Base-by-base conservation (phyloP, 768 basidiomycete species). In the Suillus bovinus region DNA sequence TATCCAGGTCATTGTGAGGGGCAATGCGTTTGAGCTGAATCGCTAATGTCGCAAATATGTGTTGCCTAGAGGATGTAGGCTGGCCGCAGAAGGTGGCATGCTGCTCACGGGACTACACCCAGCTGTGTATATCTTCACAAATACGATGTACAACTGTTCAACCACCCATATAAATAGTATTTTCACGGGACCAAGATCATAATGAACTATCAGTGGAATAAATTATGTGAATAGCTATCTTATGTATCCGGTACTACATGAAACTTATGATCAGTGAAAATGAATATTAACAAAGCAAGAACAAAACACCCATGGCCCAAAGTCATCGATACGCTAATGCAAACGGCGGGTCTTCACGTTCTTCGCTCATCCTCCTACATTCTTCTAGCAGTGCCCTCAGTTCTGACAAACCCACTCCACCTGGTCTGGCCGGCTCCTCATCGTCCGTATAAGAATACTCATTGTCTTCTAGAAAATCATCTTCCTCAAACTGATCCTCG, bases 361-460 rank as follows among this genome's bases (percentile, higher is more conserved):
- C 70, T 33, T 69, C 73, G 29, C 69, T 68, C 72, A 80, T 86
- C 62, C 76, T 78, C 46, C 80, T 76, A 61, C 86, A 87, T 69
- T 88, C 85, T 56, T 80, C 80, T 62, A 89, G 66, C 47, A 90
- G 67, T 61, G 82, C 78, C 53, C 86, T 81, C 61, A 89, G 66
- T 68, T 85, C 82, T 36, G 70, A 70, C 31, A 85, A 53, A 27
- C 59, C 60, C 38, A 73, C 69, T 53, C 67, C 70, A 29, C 69
- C 68, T 4, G 64, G 71, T 24, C 61, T 66, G 66, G 16, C 36
- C 24, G 66, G 63, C 34, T 66, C 68, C 36, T 68, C 77, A n/a
- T 76, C 74, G 57, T 74, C 70, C 55, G 74, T 59, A 66, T 66
- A 44, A 69, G 75, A 72, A 68, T 78, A 68, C 67, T 70, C 64